Conservation (phyloP, 2,329 filamentous ascomycete genomes). For the Cadophora gregata region DNA sequence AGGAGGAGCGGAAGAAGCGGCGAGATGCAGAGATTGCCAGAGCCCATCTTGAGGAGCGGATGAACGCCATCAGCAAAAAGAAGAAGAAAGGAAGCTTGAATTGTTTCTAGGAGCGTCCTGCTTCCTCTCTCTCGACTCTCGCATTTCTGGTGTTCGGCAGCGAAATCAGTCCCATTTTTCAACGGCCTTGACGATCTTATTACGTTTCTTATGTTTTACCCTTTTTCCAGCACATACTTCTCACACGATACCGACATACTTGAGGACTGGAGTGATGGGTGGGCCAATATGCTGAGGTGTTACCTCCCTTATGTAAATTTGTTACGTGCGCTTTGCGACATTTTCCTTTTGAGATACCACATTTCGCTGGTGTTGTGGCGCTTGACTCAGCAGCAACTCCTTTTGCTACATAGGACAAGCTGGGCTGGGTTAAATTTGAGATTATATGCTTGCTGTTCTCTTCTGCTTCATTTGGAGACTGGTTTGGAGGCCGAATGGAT, state of each 20-base stretch:
- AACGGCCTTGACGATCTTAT: conserved; percentile 31
- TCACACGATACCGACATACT: conserved; percentile 15
- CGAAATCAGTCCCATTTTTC: conserved; percentile 8
- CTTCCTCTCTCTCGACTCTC: conserved; percentile 16
- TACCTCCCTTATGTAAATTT: conserved; percentile 25
- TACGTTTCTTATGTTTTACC: conserved; percentile 20
- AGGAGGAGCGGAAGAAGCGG: conserved; percentile 94
- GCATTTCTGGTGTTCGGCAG: conserved; percentile 22
- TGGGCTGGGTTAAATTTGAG: conserved; percentile 22
- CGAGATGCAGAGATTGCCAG: conserved; percentile 88
- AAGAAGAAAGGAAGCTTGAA: conserved; percentile 90
- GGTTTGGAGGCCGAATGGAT: conserved; percentile 18
- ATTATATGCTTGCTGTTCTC: background rate
- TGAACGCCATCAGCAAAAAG: conserved; percentile 85
- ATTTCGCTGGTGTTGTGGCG: conserved; percentile 30
- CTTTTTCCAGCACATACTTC: conserved; percentile 27
- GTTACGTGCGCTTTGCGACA: conserved; percentile 29
- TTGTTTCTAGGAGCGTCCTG: conserved; percentile 67
- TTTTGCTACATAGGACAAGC: conserved; percentile 21
- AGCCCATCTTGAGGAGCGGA: conserved; percentile 90
- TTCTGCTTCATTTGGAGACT: background rate
- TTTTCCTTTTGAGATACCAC: conserved; percentile 36
- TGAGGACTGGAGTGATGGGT: conserved; percentile 23
- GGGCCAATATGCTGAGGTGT: conserved; percentile 19
- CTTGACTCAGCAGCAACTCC: conserved; percentile 18